Percentiles rank a stretch among this genome's conserved stretches.
Evolutionary conservation across 2,329 filamentous ascomycete species (phyloP).

Genomic region (Tolypocladium tundrense): DNA sequence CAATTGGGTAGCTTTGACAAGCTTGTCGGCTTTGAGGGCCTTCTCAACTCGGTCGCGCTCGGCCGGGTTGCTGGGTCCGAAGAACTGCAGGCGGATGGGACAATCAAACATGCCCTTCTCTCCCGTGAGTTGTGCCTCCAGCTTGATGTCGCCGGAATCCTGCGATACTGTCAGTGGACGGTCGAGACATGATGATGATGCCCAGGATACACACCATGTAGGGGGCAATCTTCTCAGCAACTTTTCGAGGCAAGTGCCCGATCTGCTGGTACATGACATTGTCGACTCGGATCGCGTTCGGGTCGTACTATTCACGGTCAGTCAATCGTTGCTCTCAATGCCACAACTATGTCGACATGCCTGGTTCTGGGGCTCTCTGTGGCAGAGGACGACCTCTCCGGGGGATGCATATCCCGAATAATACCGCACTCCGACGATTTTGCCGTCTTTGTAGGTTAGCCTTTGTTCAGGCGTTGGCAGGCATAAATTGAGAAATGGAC

Average conservation of each 20-base stretch:
- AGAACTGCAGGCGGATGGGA: slow-evolving; percentile 59
- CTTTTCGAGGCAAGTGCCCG: slow-evolving; percentile 60
- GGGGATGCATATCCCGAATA: slow-evolving; percentile 52
- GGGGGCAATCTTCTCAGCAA: slow-evolving; percentile 62
- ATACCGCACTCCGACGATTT: slow-evolving; percentile 44
- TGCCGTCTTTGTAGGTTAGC: slow-evolving; percentile 23
- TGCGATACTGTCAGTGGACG: slow-evolving; percentile 8
- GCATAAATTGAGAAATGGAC: slow-evolving; percentile 3
- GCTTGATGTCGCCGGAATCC: slow-evolving; percentile 47
- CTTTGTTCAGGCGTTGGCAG: background rate
- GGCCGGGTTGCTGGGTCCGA: slow-evolving; percentile 50
- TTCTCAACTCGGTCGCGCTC: slow-evolving; percentile 45
- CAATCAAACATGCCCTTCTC: slow-evolving; percentile 60
- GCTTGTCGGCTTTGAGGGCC: slow-evolving; percentile 52
- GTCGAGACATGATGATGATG: background rate
- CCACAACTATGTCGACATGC: slow-evolving; percentile 14
- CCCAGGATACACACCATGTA: slow-evolving; percentile 47
- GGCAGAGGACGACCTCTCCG: slow-evolving; percentile 53
- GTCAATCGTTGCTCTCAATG: background rate
- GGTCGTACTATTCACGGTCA: slow-evolving; percentile 42
- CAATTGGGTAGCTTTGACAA: slow-evolving; percentile 48
- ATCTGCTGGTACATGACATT: slow-evolving; percentile 70
- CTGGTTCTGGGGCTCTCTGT: slow-evolving; percentile 56
- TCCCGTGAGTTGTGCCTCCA: slow-evolving; percentile 63
- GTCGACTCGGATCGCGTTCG: slow-evolving; percentile 67